Base-by-base conservation (phyloP, 2,329 filamentous ascomycete species). In the Penicillium sp. region DNA sequence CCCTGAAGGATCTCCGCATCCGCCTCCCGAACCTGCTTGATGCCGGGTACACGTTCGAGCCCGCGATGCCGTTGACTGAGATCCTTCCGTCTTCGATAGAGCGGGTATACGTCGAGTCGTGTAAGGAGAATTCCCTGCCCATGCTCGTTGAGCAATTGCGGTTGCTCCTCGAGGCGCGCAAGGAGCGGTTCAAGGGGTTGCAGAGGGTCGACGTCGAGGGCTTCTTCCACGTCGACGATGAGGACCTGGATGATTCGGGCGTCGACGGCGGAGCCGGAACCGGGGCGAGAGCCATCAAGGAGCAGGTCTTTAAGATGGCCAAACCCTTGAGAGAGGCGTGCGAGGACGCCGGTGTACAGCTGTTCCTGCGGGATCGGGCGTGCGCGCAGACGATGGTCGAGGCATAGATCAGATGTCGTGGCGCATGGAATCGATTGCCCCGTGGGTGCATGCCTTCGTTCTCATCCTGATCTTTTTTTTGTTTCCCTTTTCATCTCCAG, bases 11-110 rank as follows among this genome's bases (percentile, higher is more conserved):
- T 19, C 21, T 75, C 6, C 72, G 72, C n/a, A 70, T 74, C 35
- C 71, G 72, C 11, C 64, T 75, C 4, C 63, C 69, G n/a, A 75
- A 75, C 54, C 68, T 75, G 7, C 63, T 75, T 3, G 71, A 75
- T 38, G 63, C 74, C 11, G 70, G 68, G 35, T 73, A 72, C 49
- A 67, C 68, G 47, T 54, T 41, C 11, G 70, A 73, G 17, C 72
- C 72, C 3, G 64, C 64, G 0, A 66, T 51, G 0, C 63, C 70
- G 11, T 65, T 75, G 3, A 50, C 66, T 0, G 67, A 72, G 11
- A 63, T 70, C 31, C 64, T 75, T 0, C 72, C 72, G 1, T 23
- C 23, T 1, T 69, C 69, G 1, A 54, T 75, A 7, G 66, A 73
- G 31, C 64, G 64, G 1, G 46, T 75, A 3, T 72, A 67, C 30